Evolutionary conservation across 495 filamentous ascomycete species (phyloP).

Genomic region (Hyaloscypha finlandica): DNA sequence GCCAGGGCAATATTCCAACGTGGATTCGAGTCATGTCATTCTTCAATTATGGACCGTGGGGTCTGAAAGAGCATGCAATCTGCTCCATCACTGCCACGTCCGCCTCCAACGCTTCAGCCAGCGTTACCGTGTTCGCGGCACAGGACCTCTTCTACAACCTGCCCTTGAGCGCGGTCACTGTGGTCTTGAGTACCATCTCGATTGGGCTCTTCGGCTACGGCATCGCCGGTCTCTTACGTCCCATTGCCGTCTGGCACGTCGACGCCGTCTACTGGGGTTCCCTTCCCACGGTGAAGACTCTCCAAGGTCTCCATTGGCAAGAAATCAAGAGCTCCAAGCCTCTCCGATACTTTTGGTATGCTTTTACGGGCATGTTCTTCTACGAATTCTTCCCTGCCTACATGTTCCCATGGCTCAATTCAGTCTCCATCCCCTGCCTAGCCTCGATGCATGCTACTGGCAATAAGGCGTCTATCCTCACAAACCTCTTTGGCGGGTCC

Average conservation of each 20-base stretch:
- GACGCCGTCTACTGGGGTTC: constrained; percentile 49
- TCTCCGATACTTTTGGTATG: constrained; percentile 43
- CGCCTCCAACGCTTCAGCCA: constrained; percentile 39
- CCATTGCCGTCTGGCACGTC: constrained; percentile 53
- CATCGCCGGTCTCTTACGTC: constrained; percentile 53
- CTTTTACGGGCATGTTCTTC: constrained; percentile 42
- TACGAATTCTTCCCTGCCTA: constrained; percentile 59
- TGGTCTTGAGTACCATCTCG: constrained; percentile 44
- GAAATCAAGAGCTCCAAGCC: constrained; percentile 39
- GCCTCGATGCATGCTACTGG: constrained; percentile 45
- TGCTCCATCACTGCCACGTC: constrained; percentile 70
- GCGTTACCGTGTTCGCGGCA: constrained; percentile 41
- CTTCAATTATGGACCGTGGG: constrained; percentile 68
- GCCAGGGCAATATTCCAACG: constrained; percentile 38
- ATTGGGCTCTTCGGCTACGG: constrained; percentile 56
- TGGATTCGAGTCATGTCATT: constrained; percentile 37
- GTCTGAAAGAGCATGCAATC: constrained; percentile 75
- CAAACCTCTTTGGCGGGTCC: constrained; percentile 57
- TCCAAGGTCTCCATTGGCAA: constrained; percentile 40
- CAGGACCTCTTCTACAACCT: constrained; percentile 48
- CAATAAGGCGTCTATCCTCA: constrained; percentile 46
- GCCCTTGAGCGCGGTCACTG: constrained; percentile 36
- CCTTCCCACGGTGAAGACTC: constrained; percentile 43
- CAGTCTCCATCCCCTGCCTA: constrained; percentile 57
- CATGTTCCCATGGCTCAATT: constrained; percentile 55